These are phyloP conservation scores for Blastobotrys illinoisensis DNA, from an alignment of 1,139 yeast genomes.

Conservation along the genomic window DNA sequence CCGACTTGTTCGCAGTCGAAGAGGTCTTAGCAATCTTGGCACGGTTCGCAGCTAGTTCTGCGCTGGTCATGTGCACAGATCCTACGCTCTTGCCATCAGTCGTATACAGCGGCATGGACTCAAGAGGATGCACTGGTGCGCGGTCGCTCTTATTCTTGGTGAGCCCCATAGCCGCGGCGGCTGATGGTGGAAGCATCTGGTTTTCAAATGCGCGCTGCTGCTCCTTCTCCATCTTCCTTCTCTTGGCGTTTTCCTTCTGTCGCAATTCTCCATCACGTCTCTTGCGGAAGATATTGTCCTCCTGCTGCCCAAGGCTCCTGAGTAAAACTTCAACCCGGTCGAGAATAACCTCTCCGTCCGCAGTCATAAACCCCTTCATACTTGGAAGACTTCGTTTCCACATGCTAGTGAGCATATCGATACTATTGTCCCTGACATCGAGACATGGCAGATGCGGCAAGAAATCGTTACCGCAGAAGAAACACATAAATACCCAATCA, in stretches of 20 bases:
- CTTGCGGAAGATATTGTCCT: slow-evolving; percentile 69
- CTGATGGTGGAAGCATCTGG: slow-evolving; percentile 15
- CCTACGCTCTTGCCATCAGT: slow-evolving; percentile 64
- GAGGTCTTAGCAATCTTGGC: slow-evolving; percentile 69
- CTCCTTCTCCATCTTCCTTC: slow-evolving; percentile 44
- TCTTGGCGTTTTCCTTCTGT: slow-evolving; percentile 55
- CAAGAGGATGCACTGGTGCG: slow-evolving; percentile 68
- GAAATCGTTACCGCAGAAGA: slow-evolving; percentile 98
- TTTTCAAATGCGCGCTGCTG: slow-evolving; percentile 15
- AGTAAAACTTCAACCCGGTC: slow-evolving; percentile 71
- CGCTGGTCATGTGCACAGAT: slow-evolving; percentile 61
- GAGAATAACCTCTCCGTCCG: slow-evolving; percentile 79
- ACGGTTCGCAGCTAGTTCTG: slow-evolving; percentile 65
- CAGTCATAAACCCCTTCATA: slow-evolving; percentile 73
- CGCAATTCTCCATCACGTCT: slow-evolving; percentile 65
- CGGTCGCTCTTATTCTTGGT: slow-evolving; percentile 47
- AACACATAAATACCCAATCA: slow-evolving; percentile 99
- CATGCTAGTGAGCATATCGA: slow-evolving; percentile 69
- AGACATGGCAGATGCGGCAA: slow-evolving; percentile 92
- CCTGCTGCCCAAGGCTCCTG: slow-evolving; percentile 61
- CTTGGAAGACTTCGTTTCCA: slow-evolving; percentile 74
- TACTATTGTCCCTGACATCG: slow-evolving; percentile 92
- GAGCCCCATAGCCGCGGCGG: slow-evolving; percentile 14
- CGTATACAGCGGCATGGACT: slow-evolving; percentile 71
- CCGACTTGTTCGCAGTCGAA: slow-evolving; percentile 58